Conservation (phyloP, 2,329 filamentous ascomycete genomes). For the Xenoacremonium recifei region DNA sequence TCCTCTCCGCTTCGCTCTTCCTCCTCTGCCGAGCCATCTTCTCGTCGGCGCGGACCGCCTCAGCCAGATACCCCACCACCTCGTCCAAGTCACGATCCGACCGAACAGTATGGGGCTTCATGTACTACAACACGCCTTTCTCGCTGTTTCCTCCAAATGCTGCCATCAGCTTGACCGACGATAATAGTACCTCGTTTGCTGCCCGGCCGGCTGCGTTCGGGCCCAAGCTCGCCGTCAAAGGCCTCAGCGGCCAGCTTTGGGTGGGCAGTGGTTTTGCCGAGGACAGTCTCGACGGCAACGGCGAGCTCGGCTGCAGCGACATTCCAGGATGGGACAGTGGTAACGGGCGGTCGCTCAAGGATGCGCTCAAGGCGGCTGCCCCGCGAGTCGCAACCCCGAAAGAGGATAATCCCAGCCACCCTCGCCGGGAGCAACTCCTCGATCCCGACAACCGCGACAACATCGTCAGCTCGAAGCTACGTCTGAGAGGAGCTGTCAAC, state of each 20-base stretch:
- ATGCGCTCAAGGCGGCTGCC: slow-evolving; percentile 31
- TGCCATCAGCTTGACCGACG: slow-evolving; percentile 92
- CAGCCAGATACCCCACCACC: slow-evolving; percentile 25
- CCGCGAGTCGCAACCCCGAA: slow-evolving; percentile 19
- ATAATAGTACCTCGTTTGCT: slow-evolving; percentile 96
- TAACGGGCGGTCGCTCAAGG: slow-evolving; percentile 45
- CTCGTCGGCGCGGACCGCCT: slow-evolving; percentile 30
- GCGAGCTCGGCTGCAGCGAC: slow-evolving; percentile 93
- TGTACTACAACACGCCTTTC: slow-evolving; percentile 73
- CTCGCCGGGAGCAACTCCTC: slow-evolving; percentile 20
- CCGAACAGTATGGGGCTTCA: slow-evolving; percentile 43
- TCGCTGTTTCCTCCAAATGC: slow-evolving; percentile 94
- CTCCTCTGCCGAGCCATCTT: slow-evolving; percentile 53
- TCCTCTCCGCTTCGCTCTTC: slow-evolving; percentile 53
- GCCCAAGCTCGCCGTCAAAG: slow-evolving; percentile 69
- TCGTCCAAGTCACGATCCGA: slow-evolving; percentile 19
- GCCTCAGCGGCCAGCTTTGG: slow-evolving; percentile 88
- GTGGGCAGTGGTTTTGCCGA: slow-evolving; percentile 90
- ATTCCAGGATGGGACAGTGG: slow-evolving; percentile 81
- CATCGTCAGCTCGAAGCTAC: slow-evolving; percentile 9
- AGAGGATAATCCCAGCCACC: slow-evolving; percentile 6
- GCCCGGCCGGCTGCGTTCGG: slow-evolving; percentile 93
- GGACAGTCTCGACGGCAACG: slow-evolving; percentile 68
- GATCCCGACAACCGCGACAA: slow-evolving; percentile 27
- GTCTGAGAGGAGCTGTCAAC: slow-evolving; percentile 36